A percentile compares a stretch with the other conserved stretches of the same genome.
phyloP scores from a whole-genome alignment of 768 basidiomycete genomes.

The Lentinula lateritia region DNA sequence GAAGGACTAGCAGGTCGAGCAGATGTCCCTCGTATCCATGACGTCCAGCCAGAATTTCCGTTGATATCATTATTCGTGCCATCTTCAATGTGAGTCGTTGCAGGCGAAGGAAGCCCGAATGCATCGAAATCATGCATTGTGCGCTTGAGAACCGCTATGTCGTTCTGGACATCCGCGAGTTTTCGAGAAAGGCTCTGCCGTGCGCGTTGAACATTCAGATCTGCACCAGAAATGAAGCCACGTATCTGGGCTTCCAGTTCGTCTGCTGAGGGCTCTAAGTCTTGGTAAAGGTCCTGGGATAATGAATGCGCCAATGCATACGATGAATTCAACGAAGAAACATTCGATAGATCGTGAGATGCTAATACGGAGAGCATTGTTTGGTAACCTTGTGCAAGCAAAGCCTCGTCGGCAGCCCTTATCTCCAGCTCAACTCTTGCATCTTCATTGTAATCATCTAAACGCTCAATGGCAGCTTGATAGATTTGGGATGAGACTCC shows the following conservation, averaged over 20 bases:
- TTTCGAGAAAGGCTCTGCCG: slow-evolving; percentile 47
- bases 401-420: slow-evolving; percentile 62
- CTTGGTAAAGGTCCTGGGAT: neutral
- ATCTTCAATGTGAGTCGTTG: slow-evolving; percentile 5
- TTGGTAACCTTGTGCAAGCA: slow-evolving; percentile 61
- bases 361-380: slow-evolving; percentile 56
- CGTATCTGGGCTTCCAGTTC: slow-evolving; percentile 47
- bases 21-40: slow-evolving; percentile 41
- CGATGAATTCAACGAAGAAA: neutral
- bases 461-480: slow-evolving; percentile 47
- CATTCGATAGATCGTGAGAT: slow-evolving; percentile 22
- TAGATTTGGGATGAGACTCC: slow-evolving; percentile 31
- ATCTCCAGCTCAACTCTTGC: slow-evolving; percentile 82
- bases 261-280: slow-evolving; percentile 15
- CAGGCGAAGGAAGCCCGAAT: slow-evolving; percentile 9
- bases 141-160: slow-evolving; percentile 65
- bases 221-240: slow-evolving; percentile 52
- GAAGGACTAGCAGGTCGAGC: slow-evolving; percentile 33
- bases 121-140: slow-evolving; percentile 42
- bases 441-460: slow-evolving; percentile 75
- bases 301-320: neutral
- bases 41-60: slow-evolving; percentile 44
- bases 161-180: slow-evolving; percentile 69
- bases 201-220: slow-evolving; percentile 41
- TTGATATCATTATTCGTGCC: slow-evolving; percentile 10